Percentiles rank a stretch among this genome's conserved stretches.
phyloP scores from a whole-genome alignment of 768 basidiomycete species.

The Pluteus cervinus region DNA sequence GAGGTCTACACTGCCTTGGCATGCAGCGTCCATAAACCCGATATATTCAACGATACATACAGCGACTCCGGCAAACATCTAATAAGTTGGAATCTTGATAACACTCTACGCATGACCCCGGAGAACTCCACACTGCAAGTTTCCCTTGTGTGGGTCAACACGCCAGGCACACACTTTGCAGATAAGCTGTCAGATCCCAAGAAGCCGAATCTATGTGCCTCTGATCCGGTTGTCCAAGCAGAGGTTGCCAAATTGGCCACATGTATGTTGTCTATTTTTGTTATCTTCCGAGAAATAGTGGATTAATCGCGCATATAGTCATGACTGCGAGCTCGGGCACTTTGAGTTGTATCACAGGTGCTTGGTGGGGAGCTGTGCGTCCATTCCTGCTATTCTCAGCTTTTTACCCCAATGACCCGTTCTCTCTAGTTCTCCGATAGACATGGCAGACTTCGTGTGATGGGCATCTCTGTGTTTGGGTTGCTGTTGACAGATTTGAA shows the following conservation, averaged over 20 bases:
- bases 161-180: no score
- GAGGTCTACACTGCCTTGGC: conserved; percentile 69
- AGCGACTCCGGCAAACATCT: no score
- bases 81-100: not conserved
- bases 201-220: conserved; percentile 54
- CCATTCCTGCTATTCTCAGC: not conserved
- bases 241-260: conserved; percentile 60
- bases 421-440: conserved; percentile 64
- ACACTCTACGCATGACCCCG: not conserved
- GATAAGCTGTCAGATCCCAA: not conserved
- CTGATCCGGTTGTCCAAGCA: conserved; percentile 72
- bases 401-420: not conserved
- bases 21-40: conserved; percentile 63
- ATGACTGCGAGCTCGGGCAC: conserved; percentile 64
- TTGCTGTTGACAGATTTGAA: conserved; percentile 55
- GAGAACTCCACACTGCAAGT: not conserved
- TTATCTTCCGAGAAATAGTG: no score
- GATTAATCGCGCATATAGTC: no score
- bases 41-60: conserved; percentile 36
- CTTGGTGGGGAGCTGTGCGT: conserved; percentile 81
- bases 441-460: conserved; percentile 58
- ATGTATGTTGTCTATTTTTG: no score
- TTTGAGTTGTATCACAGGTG: conserved; percentile 71
- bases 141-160: not conserved
- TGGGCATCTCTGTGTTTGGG: conserved; percentile 61